Conservation (phyloP, 768 basidiomycete genomes). For the Leccinum boreale region DNA sequence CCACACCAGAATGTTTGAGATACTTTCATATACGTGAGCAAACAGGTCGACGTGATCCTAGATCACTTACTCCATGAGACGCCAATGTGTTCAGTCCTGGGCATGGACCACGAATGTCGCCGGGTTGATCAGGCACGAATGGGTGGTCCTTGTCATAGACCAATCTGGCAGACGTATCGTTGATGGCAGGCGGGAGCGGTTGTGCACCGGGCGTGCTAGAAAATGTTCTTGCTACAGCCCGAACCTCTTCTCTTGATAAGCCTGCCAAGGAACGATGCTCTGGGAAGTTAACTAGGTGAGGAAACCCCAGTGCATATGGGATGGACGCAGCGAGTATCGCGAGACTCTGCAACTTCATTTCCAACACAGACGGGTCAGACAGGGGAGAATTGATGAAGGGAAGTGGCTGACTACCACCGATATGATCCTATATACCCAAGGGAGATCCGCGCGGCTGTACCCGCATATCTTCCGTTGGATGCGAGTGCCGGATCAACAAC, state of each 20-base stretch:
- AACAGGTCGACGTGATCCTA: neutral
- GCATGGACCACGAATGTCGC: constrained; percentile 26
- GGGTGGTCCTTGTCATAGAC: constrained; percentile 21
- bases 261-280: constrained; percentile 22
- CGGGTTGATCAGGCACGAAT: constrained; percentile 7
- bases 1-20: constrained; percentile 17
- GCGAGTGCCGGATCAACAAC: neutral
- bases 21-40: constrained; percentile 12
- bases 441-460: neutral
- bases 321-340: neutral
- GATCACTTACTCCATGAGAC: constrained; percentile 24
- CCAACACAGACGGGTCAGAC: neutral
- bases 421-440: constrained; percentile 2
- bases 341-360: constrained; percentile 11
- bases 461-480: neutral
- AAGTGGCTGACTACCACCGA: too few relatives aligned
- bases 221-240: constrained; percentile 12
- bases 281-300: constrained; percentile 14
- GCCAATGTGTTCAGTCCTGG: constrained; percentile 26
- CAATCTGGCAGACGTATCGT: constrained; percentile 23
- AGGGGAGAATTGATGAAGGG: neutral
- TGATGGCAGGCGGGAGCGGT: constrained; percentile 19
- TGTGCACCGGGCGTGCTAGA: constrained; percentile 21
- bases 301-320: constrained; percentile 9
- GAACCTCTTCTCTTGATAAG: constrained; percentile 15